A percentile compares a stretch with the other conserved stretches of the same genome.
Evolutionary conservation across 2,329 filamentous ascomycete genomes (phyloP).

Genomic region (Fusarium bactridioides): DNA sequence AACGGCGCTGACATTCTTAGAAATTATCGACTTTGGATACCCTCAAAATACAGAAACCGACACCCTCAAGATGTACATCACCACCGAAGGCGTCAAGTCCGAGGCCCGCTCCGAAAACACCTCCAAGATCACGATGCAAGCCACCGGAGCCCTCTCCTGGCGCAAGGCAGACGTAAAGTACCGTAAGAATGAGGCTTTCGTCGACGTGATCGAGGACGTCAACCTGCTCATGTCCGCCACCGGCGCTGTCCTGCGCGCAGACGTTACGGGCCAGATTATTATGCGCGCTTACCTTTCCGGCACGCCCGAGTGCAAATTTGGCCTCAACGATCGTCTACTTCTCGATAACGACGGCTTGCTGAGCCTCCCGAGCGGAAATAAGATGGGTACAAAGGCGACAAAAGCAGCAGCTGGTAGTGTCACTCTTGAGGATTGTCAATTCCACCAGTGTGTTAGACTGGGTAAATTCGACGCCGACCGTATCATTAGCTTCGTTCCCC

Average conservation of each 20-base stretch:
- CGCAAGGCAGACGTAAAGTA: slow-evolving; percentile 97
- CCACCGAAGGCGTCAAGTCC: slow-evolving; percentile 97
- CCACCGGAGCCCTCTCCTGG: slow-evolving; percentile 96
- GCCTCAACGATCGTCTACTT: slow-evolving; percentile 91
- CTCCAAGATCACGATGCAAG: slow-evolving; percentile 98
- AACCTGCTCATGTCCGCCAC: slow-evolving; percentile 99
- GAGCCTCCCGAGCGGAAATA: slow-evolving; percentile 76
- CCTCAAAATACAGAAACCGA: slow-evolving; percentile 99
- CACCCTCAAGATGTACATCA: slow-evolving; percentile 99
- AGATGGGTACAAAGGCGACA: slow-evolving; percentile 84
- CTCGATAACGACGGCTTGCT: slow-evolving; percentile 79
- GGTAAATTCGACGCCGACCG: slow-evolving; percentile 96
- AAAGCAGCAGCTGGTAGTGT: slow-evolving; percentile 96
- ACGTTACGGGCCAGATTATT: slow-evolving; percentile 96
- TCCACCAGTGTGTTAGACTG: slow-evolving; percentile 98
- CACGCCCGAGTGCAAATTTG: slow-evolving; percentile 98
- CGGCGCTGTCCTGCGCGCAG: slow-evolving; percentile 90
- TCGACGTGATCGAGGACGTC: slow-evolving; percentile 98
- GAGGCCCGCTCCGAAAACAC: slow-evolving; percentile 88
- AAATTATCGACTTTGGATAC: slow-evolving; percentile 99
- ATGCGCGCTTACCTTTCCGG: slow-evolving; percentile 98
- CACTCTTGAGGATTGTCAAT: slow-evolving; percentile 96
- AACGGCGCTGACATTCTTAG: slow-evolving; percentile 53
- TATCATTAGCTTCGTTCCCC: slow-evolving; percentile 96
- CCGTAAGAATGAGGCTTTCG: slow-evolving; percentile 98